Percentiles rank a stretch among this genome's conserved stretches.
Evolutionary conservation across 257 asterid genomes (phyloP).

Genomic region (Ilex asprella): DNA sequence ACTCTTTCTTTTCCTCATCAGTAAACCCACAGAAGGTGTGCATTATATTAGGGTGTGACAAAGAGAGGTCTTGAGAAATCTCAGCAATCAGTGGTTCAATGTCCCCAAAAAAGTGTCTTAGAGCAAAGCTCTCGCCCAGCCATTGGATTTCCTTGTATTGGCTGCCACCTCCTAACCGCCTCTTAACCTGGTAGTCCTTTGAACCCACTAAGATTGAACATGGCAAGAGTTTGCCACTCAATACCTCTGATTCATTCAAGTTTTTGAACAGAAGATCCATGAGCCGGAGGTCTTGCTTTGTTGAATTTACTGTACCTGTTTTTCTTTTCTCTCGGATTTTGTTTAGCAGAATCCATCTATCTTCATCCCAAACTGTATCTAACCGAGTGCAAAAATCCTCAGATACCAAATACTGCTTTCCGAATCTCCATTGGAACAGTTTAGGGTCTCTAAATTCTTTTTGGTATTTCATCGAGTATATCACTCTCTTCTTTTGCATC

Average conservation of each 20-base stretch:
- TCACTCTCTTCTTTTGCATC: conserved; percentile 45
- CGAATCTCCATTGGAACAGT: conserved; percentile 48
- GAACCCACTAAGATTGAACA: conserved; percentile 39
- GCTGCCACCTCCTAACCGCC: conserved; percentile 65
- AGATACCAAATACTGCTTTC: conserved; percentile 41
- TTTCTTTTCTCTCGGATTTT: conserved; percentile 33
- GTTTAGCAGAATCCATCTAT: conserved; percentile 40
- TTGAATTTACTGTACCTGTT: conserved; percentile 20
- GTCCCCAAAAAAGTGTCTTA: conserved; percentile 57
- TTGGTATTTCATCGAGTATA: conserved; percentile 44
- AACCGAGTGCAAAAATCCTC: conserved; percentile 33
- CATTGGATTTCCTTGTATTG: conserved; percentile 82
- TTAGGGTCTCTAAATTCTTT: conserved; percentile 54
- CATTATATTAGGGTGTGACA: conserved; percentile 73
- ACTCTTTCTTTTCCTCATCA: conserved; percentile 71
- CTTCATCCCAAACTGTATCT: conserved; percentile 50
- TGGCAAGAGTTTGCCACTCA: conserved; percentile 36
- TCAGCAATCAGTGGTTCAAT: conserved; percentile 35
- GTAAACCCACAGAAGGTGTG: conserved; percentile 56
- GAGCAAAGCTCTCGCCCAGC: conserved; percentile 87
- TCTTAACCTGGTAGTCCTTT: conserved; percentile 66
- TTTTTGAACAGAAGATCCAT: conserved; percentile 53
- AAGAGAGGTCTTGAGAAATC: conserved; percentile 36
- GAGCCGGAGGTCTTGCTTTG: conserved; percentile 40
- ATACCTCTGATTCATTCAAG: conserved; percentile 21